These are phyloP conservation scores for Mollisia scopiformis DNA, from an alignment of 2,329 filamentous ascomycete genomes.

Conservation along the genomic window DNA sequence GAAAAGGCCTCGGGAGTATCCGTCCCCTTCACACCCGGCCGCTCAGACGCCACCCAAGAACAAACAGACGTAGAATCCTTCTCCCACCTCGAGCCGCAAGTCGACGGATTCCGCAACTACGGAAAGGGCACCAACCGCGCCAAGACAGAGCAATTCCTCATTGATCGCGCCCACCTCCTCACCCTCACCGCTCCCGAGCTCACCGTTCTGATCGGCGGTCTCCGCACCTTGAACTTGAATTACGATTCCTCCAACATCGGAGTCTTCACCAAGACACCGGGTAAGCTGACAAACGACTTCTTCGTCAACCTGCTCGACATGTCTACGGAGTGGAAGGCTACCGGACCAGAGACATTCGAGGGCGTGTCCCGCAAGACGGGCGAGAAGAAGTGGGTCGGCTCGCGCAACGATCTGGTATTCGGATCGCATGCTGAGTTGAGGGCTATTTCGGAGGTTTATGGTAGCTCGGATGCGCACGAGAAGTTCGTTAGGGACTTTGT, in stretches of 20 bases:
- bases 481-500: slow-evolving; percentile 76
- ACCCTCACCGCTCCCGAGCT: slow-evolving; percentile 72
- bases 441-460: slow-evolving; percentile 72
- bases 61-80: slow-evolving; percentile 71
- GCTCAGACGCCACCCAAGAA: slow-evolving; percentile 71
- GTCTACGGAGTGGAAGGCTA: slow-evolving; percentile 64
- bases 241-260: slow-evolving; percentile 70
- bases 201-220: slow-evolving; percentile 71
- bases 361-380: slow-evolving; percentile 69
- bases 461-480: slow-evolving; percentile 56
- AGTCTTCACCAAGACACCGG: slow-evolving; percentile 69
- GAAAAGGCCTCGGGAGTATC: slow-evolving; percentile 69
- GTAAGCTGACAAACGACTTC: slow-evolving; percentile 77
- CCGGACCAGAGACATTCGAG: slow-evolving; percentile 60
- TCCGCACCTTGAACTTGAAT: slow-evolving; percentile 72
- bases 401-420: slow-evolving; percentile 70
- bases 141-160: slow-evolving; percentile 68
- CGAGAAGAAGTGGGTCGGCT: slow-evolving; percentile 68
- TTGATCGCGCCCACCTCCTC: slow-evolving; percentile 73
- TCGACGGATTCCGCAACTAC: slow-evolving; percentile 83
- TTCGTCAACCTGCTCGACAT: slow-evolving; percentile 78
- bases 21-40: slow-evolving; percentile 75
- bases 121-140: slow-evolving; percentile 64
- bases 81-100: slow-evolving; percentile 65
- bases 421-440: slow-evolving; percentile 76